Conservation (phyloP, 164 flowering plant species). For the Aristolochia fimbriata region DNA sequence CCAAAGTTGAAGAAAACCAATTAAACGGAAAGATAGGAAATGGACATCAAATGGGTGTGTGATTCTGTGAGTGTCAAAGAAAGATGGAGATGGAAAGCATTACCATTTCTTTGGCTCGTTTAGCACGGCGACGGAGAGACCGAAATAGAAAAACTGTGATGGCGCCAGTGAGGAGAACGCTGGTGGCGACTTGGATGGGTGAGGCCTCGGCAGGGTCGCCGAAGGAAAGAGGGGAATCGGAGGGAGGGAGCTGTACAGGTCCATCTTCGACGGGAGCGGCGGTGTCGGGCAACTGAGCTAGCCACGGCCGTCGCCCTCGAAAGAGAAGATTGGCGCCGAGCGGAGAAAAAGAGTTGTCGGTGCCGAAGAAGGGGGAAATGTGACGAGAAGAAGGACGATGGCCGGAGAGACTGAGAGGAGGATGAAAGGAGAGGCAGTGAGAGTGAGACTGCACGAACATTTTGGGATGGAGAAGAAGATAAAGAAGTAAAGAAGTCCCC, state of each 20-base stretch:
- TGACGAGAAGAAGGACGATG: not conserved
- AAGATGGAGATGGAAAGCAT: not conserved
- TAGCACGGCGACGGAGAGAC: slow-evolving; percentile 73
- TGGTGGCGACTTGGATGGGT: slow-evolving; percentile 68
- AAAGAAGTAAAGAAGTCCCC: not conserved
- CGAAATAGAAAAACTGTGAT: slow-evolving; percentile 87
- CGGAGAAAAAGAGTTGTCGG: slow-evolving; percentile 2
- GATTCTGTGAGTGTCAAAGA: no score
- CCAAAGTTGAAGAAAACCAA: slow-evolving; percentile 1
- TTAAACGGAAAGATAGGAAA: not conserved
- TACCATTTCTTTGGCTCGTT: slow-evolving; percentile 82
- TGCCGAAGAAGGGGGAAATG: slow-evolving; percentile 10
- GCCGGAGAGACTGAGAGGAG: not conserved
- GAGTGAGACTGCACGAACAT: not conserved
- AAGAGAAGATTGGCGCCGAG: slow-evolving; percentile 20
- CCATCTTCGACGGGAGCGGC: slow-evolving; percentile 28
- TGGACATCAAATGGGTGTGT: not conserved
- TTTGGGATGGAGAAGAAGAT: not conserved
- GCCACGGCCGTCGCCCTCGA: slow-evolving; percentile 16
- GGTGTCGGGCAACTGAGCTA: slow-evolving; percentile 23
- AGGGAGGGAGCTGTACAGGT: slow-evolving; percentile 49
- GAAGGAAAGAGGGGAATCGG: slow-evolving; percentile 31
- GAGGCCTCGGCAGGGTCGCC: slow-evolving; percentile 58
- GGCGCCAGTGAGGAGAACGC: slow-evolving; percentile 91
- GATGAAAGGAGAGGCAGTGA: not conserved